Evolutionary conservation across 768 basidiomycete genomes (phyloP).

Genomic region (Sporobolomyces phaffii): DNA sequence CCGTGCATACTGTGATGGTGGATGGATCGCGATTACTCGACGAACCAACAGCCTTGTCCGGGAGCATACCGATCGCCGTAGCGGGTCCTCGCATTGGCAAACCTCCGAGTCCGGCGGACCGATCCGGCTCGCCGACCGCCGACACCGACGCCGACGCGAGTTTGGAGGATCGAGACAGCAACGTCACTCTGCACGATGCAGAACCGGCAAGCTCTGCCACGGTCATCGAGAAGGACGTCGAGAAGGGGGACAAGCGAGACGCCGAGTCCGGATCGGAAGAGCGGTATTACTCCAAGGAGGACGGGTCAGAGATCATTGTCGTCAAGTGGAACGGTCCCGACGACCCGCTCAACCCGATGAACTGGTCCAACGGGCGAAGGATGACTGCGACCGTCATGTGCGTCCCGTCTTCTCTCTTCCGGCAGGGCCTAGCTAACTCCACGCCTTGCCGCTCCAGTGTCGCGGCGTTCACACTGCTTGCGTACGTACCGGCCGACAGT

Average conservation of each 20-base stretch:
- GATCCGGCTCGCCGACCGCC: background rate
- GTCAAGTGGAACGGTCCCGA: slow-evolving; percentile 33
- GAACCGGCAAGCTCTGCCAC: background rate
- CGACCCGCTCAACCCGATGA: slow-evolving; percentile 29
- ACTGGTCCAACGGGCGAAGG: slow-evolving; percentile 20
- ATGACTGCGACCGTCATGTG: slow-evolving; percentile 14
- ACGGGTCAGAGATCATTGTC: slow-evolving; percentile 4
- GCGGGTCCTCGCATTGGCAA: background rate
- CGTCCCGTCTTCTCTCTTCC: background rate
- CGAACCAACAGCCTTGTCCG: background rate
- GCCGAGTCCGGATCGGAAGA: background rate
- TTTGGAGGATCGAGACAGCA: slow-evolving; percentile 3
- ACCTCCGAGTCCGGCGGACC: background rate
- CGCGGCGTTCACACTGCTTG: slow-evolving; percentile 25
- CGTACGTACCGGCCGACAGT: background rate
- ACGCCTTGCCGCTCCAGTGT: background rate
- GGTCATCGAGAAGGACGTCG: slow-evolving; percentile 7
- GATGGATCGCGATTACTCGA: no score
- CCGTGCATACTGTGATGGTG: no score
- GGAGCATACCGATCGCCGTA: background rate
- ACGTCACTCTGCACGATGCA: background rate
- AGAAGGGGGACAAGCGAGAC: background rate
- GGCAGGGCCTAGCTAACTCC: no score
- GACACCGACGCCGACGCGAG: no score
- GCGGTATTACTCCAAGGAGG: background rate